A percentile compares a stretch with the other conserved stretches of the same genome.
These are phyloP conservation scores for Euphorbia pulcherrima DNA, from an alignment of 345 rosid species.

Conservation along the genomic window DNA sequence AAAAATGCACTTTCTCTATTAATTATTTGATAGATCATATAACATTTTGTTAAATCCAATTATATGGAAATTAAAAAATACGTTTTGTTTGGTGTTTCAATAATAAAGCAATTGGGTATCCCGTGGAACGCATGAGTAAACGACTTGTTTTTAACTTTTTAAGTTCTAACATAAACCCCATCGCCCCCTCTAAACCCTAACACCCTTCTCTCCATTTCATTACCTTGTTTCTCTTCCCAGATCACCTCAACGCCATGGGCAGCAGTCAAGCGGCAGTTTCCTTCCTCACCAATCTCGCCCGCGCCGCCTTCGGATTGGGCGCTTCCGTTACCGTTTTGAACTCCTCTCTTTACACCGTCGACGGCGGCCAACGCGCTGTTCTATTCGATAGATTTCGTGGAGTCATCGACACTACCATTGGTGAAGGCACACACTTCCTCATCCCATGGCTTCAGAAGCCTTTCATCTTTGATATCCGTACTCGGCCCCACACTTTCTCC, in stretches of 20 bases:
- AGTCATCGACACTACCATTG: slow-evolving; percentile 65
- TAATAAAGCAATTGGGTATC: no score
- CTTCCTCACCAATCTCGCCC: slow-evolving; percentile 59
- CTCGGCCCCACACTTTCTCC: slow-evolving; percentile 92
- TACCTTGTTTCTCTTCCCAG: not conserved
- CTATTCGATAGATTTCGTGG: slow-evolving; percentile 91
- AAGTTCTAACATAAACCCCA: slow-evolving; percentile 3
- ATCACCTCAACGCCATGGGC: slow-evolving; percentile 43
- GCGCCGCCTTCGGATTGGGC: slow-evolving; percentile 82
- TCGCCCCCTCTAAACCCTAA: not conserved
- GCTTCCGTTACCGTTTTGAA: slow-evolving; percentile 56
- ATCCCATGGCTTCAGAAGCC: slow-evolving; percentile 92
- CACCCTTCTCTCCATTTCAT: no score
- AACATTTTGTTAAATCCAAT: no score
- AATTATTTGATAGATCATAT: no score
- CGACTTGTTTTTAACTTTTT: no score
- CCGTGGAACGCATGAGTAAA: no score
- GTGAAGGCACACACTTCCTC: slow-evolving; percentile 94
- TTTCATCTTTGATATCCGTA: slow-evolving; percentile 75
- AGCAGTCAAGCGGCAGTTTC: slow-evolving; percentile 75
- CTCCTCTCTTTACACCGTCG: slow-evolving; percentile 88
- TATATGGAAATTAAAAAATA: no score
- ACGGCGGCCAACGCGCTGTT: slow-evolving; percentile 95
- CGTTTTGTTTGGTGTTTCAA: no score
- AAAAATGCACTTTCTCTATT: no score